A percentile compares a stretch with the other conserved stretches of the same genome.
phyloP scores from a whole-genome alignment of 805 yeast species.

The Wickerhamiella dianesei region DNA sequence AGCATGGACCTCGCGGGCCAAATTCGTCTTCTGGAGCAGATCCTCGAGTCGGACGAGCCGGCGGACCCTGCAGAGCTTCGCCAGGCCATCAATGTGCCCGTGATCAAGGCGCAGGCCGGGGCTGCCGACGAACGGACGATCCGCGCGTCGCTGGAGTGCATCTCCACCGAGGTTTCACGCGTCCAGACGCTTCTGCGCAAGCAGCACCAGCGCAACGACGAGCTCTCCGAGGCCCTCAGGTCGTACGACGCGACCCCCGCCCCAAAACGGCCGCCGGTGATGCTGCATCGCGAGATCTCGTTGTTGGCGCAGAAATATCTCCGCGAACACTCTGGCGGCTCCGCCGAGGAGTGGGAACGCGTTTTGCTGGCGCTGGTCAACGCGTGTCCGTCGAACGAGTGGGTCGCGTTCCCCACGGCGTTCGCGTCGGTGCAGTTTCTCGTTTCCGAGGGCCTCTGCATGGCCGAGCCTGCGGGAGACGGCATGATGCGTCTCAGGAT shows the following conservation, averaged over 20 bases:
- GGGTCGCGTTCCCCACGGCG: constrained; percentile 9
- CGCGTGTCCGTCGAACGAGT: constrained; percentile 7
- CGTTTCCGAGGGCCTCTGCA: constrained; percentile 8
- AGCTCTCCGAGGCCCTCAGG: background rate
- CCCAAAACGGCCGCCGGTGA: background rate
- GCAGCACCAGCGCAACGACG: background rate
- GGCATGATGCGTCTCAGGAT: constrained; percentile 6
- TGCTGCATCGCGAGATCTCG: background rate
- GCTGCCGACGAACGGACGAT: background rate
- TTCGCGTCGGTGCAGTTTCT: constrained; percentile 8
- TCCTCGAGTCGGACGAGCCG: background rate
- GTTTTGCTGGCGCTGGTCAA: constrained; percentile 7
- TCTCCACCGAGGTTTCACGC: background rate
- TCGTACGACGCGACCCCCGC: background rate
- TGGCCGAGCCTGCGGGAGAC: constrained; percentile 6
- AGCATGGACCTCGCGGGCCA: background rate
- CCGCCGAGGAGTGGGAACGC: background rate
- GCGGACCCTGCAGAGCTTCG: background rate
- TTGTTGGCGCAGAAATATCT: constrained; percentile 4
- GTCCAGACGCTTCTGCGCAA: background rate
- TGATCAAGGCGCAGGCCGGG: background rate
- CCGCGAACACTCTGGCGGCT: constrained; percentile 5
- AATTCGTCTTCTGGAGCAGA: background rate
- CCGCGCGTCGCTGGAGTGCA: background rate
- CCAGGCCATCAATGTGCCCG: background rate